Percentiles rank a stretch among this genome's conserved stretches.
phyloP scores from a whole-genome alignment of 2,329 filamentous ascomycete species.

The Calonectria fujianensis region DNA sequence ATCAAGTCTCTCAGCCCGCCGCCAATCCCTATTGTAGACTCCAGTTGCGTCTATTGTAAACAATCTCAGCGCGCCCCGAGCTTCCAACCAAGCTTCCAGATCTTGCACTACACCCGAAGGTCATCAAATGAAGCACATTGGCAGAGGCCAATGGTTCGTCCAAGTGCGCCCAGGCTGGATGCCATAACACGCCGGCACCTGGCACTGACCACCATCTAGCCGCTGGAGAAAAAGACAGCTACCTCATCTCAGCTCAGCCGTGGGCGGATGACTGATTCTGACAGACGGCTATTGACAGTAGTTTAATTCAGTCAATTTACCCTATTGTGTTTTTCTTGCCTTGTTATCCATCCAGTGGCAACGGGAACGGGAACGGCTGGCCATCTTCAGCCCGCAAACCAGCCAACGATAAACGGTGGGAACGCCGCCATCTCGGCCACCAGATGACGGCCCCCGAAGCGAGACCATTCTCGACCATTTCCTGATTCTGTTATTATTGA shows the following conservation, averaged over 20 bases:
- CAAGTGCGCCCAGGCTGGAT: conserved; percentile 48
- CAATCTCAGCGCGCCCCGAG: conserved; percentile 24
- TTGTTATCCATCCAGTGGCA: conserved; percentile 16
- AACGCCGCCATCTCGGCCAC: conserved; percentile 28
- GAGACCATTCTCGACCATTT: conserved; percentile 37
- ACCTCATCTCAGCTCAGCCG: conserved; percentile 24
- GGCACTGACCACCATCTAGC: conserved; percentile 39
- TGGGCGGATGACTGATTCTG: conserved; percentile 26
- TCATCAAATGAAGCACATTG: conserved; percentile 39
- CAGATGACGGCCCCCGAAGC: conserved; percentile 14
- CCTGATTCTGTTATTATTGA: conserved; percentile 22
- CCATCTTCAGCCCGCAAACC: conserved; percentile 35
- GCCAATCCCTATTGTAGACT: conserved; percentile 21
- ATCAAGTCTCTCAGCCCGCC: conserved; percentile 1
- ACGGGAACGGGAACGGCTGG: conserved; percentile 22
- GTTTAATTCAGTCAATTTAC: conserved; percentile 11
- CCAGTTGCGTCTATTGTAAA: conserved; percentile 3
- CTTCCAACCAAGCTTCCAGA: conserved; percentile 31
- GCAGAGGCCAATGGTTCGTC: conserved; percentile 36
- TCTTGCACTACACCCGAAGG: conserved; percentile 25
- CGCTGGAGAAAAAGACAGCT: conserved; percentile 11
- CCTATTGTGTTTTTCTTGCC: background rate
- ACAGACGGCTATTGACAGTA: conserved; percentile 31
- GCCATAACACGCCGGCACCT: conserved; percentile 40
- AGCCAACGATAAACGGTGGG: conserved; percentile 22